phyloP scores from a whole-genome alignment of 1,284 basidiomycete species.

The Rhodotorula sp. region DNA sequence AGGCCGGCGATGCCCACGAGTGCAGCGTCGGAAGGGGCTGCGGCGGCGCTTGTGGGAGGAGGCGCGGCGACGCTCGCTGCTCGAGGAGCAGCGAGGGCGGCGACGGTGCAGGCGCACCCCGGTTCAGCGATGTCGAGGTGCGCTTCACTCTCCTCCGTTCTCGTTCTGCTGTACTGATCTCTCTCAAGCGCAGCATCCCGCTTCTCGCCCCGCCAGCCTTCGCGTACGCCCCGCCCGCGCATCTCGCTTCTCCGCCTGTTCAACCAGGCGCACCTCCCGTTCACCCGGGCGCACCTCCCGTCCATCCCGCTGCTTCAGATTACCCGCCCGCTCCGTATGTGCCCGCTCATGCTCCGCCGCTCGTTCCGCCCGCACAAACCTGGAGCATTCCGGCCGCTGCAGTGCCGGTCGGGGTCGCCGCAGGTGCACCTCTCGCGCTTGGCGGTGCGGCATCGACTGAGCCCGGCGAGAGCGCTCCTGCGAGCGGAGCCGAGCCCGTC shows the following conservation, averaged over 20 bases:
- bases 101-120: neutral
- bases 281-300: neutral
- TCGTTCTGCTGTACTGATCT: neutral
- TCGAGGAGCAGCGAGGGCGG: neutral
- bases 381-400: neutral
- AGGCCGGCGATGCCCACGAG: neutral
- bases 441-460: neutral
- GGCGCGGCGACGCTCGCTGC: neutral
- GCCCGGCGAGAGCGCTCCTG: neutral
- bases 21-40: neutral
- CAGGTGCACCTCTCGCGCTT: neutral
- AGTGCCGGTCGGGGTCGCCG: neutral
- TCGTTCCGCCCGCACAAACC: neutral
- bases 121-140: neutral
- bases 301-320: neutral
- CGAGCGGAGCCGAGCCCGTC: accelerated
- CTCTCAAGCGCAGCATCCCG: neutral
- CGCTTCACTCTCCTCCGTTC: neutral
- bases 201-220: neutral
- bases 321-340: neutral
- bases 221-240: neutral
- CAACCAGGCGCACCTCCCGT: neutral
- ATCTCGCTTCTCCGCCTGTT: neutral
- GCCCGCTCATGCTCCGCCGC: neutral
- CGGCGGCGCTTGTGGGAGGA: neutral